Evolutionary conservation across 495 filamentous ascomycete species (phyloP), one percentile per base, ranked within the genome.

Genomic region (Aspergillus mulundensis): DNA sequence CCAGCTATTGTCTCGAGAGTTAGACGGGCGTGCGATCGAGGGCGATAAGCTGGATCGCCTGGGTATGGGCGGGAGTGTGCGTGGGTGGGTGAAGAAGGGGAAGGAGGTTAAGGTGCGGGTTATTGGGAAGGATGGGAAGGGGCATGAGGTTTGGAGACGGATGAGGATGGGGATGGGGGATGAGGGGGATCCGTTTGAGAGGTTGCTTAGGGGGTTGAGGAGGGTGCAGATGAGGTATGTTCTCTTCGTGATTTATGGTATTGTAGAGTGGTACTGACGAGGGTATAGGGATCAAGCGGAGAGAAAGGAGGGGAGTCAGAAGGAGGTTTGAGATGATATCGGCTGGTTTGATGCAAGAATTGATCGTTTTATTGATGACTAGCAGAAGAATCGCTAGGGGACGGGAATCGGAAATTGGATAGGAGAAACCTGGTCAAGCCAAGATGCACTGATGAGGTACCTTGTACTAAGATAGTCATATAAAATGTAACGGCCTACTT

Each of bases 131-230:
- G 50, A 20, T 5, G 23, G 7, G 24, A 30, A 36, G 41, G n/a
- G n/a, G n/a, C n/a, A n/a, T n/a, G 23, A 14, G n/a, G 20, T 48
- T 28, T 30, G 3, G 18, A 20, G 32, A 18, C n/a, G 53, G 43
- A 16, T 19, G 41, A 41, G 40, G 53, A 20, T 5, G 43, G 36
- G 34, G 20, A 40, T n/a, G 12, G 18, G 44, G 34, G 16, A 24
- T 42, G 28, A 30, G 6, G 34, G 7, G 34, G 46, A 43, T 36
- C 23, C 32, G 39, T 61, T 52, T 56, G 58, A 50, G 52, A 57
- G 48, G 46, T n/a, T 56, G 32, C 45, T 55, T 19, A 39, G 24
- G 24, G 55, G 48, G 39, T 52, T 62, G 55, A 62, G 55, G 60
- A 51, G 49, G 45, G 0, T 57, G 25, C 48, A 50, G 52, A 56